A percentile compares a stretch with the other conserved stretches of the same genome.
These are phyloP conservation scores for Globisporangium canariense DNA, from an alignment of 352 stramenopile species.

Conservation along the genomic window DNA sequence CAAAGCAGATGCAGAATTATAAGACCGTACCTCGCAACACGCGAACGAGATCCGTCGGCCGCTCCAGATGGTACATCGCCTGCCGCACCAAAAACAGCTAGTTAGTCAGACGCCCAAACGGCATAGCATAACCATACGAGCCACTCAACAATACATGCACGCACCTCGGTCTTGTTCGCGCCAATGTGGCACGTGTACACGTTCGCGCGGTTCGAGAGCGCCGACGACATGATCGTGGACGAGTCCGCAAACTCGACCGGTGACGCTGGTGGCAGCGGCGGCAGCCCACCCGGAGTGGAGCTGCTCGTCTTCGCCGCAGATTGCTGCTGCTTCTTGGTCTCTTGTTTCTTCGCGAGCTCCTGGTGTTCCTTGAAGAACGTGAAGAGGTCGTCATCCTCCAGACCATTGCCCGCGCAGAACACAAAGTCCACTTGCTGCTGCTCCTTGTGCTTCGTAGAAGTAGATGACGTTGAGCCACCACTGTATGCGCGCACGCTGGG, in stretches of 20 bases:
- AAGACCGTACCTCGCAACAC: constrained; percentile 47
- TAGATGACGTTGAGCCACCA: constrained; percentile 58
- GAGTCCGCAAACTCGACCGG: constrained; percentile 17
- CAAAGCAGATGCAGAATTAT: constrained; percentile 1
- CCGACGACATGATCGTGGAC: constrained; percentile 18
- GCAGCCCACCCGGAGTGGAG: constrained; percentile 8
- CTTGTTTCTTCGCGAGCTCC: constrained; percentile 32
- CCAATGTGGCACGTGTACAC: constrained; percentile 79
- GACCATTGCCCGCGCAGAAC: constrained; percentile 79
- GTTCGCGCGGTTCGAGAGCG: constrained; percentile 42
- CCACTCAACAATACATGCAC: constrained; percentile 2
- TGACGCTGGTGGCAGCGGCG: constrained; percentile 14
- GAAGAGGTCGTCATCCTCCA: constrained; percentile 86
- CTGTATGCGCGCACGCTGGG: constrained; percentile 71
- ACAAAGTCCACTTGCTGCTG: constrained; percentile 70
- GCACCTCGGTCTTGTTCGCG: constrained; percentile 65
- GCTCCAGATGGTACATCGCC: constrained; percentile 74
- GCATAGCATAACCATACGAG: neutral
- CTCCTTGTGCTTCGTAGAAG: neutral
- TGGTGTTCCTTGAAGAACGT: constrained; percentile 76
- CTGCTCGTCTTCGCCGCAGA: neutral
- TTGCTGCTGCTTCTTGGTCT: neutral
- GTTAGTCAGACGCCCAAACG: neutral
- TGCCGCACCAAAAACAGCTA: constrained; percentile 16
- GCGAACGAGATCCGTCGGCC: constrained; percentile 50